Conservation (phyloP, 352 stramenopile genomes). For the Lagenidium sp. region DNA sequence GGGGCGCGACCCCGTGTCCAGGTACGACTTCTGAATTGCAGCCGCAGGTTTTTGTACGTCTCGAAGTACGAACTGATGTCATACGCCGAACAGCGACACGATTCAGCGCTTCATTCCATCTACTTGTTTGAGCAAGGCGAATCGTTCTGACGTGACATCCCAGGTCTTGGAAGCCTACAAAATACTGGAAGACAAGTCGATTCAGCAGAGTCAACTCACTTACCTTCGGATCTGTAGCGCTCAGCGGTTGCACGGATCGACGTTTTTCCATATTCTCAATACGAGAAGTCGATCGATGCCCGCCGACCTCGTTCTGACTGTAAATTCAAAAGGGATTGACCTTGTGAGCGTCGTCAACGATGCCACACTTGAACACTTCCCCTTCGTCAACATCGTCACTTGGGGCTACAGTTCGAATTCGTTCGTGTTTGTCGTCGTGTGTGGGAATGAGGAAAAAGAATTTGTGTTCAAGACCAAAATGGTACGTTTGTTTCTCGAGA, state of each 20-base stretch:
- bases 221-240: constrained; percentile 60
- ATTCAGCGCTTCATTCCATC: constrained; percentile 23
- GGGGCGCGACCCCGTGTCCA: no score
- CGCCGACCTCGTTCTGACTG: constrained; percentile 41
- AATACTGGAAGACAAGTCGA: constrained; percentile 19
- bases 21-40: no score
- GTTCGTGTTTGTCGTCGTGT: constrained; percentile 69
- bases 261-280: constrained; percentile 56
- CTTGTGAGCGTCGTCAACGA: constrained; percentile 51
- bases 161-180: constrained; percentile 25
- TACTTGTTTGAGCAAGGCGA: constrained; percentile 33
- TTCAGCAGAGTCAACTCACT: constrained; percentile 27
- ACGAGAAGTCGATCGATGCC: constrained; percentile 34
- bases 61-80: no score
- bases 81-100: constrained; percentile 7
- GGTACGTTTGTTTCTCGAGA: constrained; percentile 19
- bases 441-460: constrained; percentile 22
- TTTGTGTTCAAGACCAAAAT: constrained; percentile 40
- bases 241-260: constrained; percentile 60
- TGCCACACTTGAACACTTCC: constrained; percentile 45
- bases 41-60: no score
- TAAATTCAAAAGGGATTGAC: constrained; percentile 55
- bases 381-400: constrained; percentile 57
- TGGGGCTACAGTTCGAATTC: constrained; percentile 74
- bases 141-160: constrained; percentile 20